Evolutionary conservation across 139 green algal species (phyloP).

Genomic region (Eudorina sp.): DNA sequence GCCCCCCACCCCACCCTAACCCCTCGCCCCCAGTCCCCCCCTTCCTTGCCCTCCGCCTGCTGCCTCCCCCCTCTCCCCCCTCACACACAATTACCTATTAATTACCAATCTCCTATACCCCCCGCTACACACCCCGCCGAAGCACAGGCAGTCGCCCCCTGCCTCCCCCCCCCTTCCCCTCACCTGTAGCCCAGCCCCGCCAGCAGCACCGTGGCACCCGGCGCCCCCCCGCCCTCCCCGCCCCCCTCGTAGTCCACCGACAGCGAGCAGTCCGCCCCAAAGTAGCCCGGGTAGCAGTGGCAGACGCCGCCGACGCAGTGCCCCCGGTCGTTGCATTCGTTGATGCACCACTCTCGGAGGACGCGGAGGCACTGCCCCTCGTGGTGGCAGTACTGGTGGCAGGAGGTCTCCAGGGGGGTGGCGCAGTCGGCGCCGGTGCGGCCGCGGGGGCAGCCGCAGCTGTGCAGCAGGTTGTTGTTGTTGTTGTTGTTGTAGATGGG

Average conservation of each 20-base stretch:
- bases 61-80: no score
- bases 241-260: not conserved
- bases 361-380: conserved; percentile 23
- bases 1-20: no score
- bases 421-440: conserved; percentile 24
- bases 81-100: no score
- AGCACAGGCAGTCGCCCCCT: no score
- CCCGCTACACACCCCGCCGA: not conserved
- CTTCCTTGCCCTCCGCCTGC: not conserved
- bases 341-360: conserved; percentile 39
- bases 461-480: not conserved
- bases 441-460: conserved; percentile 40
- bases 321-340: conserved; percentile 36
- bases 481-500: no score
- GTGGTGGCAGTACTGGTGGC: conserved; percentile 15
- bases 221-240: not conserved
- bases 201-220: conserved; percentile 9
- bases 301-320: conserved; percentile 30
- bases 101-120: no score
- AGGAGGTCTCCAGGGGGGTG: conserved; percentile 16
- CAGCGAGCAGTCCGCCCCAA: conserved; percentile 34
- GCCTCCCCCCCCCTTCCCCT: not conserved
- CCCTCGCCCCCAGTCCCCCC: not conserved
- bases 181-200: conserved; percentile 20
- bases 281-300: conserved; percentile 44